These are phyloP conservation scores for Cladochytrium replicatum DNA, from an alignment of 192 early-diverging fungal species.

Conservation along the genomic window DNA sequence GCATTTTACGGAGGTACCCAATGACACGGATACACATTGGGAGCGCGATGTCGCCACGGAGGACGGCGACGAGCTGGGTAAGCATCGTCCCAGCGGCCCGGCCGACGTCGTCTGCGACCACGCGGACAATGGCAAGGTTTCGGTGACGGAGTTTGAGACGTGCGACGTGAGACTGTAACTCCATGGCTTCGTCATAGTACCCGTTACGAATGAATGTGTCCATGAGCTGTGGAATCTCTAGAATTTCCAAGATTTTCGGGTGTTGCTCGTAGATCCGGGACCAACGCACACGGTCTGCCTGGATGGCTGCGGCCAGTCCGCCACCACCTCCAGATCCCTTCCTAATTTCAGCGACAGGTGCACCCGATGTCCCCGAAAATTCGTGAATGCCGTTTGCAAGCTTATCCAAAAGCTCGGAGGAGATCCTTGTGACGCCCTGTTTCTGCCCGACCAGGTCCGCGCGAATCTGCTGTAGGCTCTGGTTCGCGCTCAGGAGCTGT, in stretches of 20 bases:
- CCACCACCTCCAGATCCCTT: too few species aligned
- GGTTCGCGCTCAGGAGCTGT: slow-evolving; percentile 55
- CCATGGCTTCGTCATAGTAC: slow-evolving; percentile 77
- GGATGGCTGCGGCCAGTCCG: neutral
- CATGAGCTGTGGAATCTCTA: slow-evolving; percentile 72
- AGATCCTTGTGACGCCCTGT: neutral
- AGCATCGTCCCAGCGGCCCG: slow-evolving; percentile 54
- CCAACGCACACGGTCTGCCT: neutral
- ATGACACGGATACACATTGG: slow-evolving; percentile 67
- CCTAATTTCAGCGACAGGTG: too few species aligned
- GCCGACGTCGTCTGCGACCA: slow-evolving; percentile 51
- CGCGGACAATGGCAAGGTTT: slow-evolving; percentile 40
- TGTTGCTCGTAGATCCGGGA: slow-evolving; percentile 13
- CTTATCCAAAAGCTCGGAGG: neutral
- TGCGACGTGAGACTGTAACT: slow-evolving; percentile 58
- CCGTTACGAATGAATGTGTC: slow-evolving; percentile 72
- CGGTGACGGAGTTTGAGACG: slow-evolving; percentile 46
- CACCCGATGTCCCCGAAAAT: neutral
- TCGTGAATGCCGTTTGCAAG: neutral
- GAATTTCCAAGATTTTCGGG: slow-evolving; percentile 47
- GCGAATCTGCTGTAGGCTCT: slow-evolving; percentile 4
- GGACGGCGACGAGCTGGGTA: slow-evolving; percentile 51
- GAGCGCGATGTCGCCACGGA: slow-evolving; percentile 63
- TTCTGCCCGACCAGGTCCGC: neutral
- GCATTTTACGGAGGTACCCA: slow-evolving; percentile 66